These are phyloP conservation scores for Sporothrix globosa DNA, from an alignment of 2,329 filamentous ascomycete genomes.

Conservation along the genomic window DNA sequence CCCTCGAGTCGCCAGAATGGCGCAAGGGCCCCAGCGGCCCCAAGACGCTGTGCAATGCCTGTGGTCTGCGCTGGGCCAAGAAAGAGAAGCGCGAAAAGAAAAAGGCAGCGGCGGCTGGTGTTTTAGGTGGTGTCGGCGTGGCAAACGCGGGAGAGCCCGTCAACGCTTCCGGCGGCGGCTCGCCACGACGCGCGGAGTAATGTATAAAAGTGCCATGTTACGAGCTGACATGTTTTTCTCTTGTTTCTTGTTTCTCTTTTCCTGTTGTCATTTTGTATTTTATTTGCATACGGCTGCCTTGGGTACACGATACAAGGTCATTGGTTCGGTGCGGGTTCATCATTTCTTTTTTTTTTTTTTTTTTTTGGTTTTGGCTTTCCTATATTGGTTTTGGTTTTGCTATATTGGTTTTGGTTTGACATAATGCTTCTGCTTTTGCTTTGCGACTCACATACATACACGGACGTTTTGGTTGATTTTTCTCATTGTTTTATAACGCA, in stretches of 20 bases:
- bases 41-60: constrained; percentile 95
- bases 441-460: constrained; percentile 12
- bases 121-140: not conserved
- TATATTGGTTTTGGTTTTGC: not conserved
- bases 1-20: constrained; percentile 93
- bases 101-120: constrained; percentile 36
- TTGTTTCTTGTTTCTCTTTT: not conserved
- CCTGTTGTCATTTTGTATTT: not conserved
- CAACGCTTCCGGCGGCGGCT: not conserved
- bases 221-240: not conserved
- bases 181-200: constrained; percentile 18
- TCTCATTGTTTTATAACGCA: not conserved
- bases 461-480: constrained; percentile 15
- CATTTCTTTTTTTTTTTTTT: not conserved
- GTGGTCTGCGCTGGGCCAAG: constrained; percentile 75
- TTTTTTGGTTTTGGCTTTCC: not conserved
- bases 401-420: not conserved
- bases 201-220: not conserved
- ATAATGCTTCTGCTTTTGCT: not conserved
- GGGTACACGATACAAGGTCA: constrained; percentile 27
- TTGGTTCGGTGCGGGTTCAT: not conserved
- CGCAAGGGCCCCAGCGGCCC: constrained; percentile 89
- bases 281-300: constrained; percentile 21
- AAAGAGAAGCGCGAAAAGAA: constrained; percentile 72
- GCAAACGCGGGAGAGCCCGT: constrained; percentile 7